Conservation (phyloP, 441 rosid genomes). For the Eutrema salsugineum region DNA sequence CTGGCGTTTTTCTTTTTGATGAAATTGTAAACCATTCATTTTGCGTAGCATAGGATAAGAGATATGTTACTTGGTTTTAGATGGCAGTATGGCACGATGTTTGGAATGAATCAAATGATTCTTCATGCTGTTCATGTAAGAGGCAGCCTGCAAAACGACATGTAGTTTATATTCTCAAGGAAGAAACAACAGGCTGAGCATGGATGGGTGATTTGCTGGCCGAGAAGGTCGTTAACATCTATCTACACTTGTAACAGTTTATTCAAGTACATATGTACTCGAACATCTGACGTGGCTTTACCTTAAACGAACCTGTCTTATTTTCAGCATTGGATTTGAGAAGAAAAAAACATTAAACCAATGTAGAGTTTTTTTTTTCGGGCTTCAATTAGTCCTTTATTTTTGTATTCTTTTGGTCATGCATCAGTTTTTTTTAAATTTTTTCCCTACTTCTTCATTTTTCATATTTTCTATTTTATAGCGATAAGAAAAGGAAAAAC, state of each 20-base stretch:
- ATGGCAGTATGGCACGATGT: slow-evolving; percentile 17
- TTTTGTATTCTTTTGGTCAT: background rate
- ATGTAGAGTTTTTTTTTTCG: background rate
- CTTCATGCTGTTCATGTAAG: background rate
- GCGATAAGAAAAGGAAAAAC: background rate
- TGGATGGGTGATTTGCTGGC: background rate
- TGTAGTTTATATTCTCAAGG: background rate
- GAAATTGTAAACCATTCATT: slow-evolving; percentile 17
- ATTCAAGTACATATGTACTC: background rate
- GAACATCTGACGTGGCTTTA: background rate
- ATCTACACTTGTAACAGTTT: background rate
- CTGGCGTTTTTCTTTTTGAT: background rate
- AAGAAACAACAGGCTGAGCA: background rate
- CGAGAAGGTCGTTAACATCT: slow-evolving; percentile 1
- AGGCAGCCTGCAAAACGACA: slow-evolving; percentile 1
- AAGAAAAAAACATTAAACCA: background rate
- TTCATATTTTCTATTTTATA: background rate
- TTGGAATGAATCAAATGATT: background rate
- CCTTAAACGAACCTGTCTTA: no score
- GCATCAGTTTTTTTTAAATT: background rate
- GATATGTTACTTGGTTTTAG: background rate
- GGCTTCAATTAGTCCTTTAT: no score
- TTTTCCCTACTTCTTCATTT: background rate
- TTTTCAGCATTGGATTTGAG: background rate
- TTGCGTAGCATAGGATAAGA: background rate